Percentiles rank a stretch among this genome's conserved stretches.
Conservation (phyloP, 2,329 filamentous ascomycete species). For the Clarireedia paspali region DNA sequence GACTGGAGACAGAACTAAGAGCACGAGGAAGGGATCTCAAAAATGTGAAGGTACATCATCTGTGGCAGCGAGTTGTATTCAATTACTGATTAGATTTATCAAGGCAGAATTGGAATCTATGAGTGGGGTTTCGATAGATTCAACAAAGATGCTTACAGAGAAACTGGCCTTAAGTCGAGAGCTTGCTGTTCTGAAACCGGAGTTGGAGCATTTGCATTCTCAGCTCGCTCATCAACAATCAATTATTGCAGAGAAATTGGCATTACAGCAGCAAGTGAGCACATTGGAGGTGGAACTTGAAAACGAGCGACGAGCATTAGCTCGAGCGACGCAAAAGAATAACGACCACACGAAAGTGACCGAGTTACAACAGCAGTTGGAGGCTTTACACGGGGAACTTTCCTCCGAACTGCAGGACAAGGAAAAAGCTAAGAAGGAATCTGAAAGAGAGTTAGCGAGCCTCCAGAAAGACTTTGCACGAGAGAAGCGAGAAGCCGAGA, state of each 20-base stretch:
- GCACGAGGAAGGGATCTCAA: slow-evolving; percentile 46
- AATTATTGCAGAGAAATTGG: slow-evolving; percentile 69
- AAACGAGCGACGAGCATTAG: slow-evolving; percentile 65
- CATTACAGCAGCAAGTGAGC: slow-evolving; percentile 69
- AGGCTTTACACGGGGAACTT: slow-evolving; percentile 31
- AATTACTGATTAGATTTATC: background rate
- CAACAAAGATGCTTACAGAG: slow-evolving; percentile 60
- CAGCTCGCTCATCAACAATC: slow-evolving; percentile 56
- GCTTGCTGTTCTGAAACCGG: slow-evolving; percentile 48
- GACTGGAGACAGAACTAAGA: slow-evolving; percentile 36
- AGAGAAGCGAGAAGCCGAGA: slow-evolving; percentile 26
- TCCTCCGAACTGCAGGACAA: slow-evolving; percentile 27
- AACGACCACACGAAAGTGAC: slow-evolving; percentile 34
- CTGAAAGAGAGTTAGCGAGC: slow-evolving; percentile 32
- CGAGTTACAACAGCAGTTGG: slow-evolving; percentile 35
- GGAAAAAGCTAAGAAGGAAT: slow-evolving; percentile 23
- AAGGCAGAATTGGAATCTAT: slow-evolving; percentile 67
- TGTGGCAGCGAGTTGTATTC: background rate
- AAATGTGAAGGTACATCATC: slow-evolving; percentile 42
- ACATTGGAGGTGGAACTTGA: slow-evolving; percentile 75
- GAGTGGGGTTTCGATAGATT: slow-evolving; percentile 59
- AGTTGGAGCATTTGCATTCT: slow-evolving; percentile 53
- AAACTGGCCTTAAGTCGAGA: slow-evolving; percentile 55
- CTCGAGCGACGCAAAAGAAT: slow-evolving; percentile 43
- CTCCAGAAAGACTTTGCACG: slow-evolving; percentile 31